Evolutionary conservation across 257 asterid genomes (phyloP).

Genomic region (Fraxinus anomala): DNA sequence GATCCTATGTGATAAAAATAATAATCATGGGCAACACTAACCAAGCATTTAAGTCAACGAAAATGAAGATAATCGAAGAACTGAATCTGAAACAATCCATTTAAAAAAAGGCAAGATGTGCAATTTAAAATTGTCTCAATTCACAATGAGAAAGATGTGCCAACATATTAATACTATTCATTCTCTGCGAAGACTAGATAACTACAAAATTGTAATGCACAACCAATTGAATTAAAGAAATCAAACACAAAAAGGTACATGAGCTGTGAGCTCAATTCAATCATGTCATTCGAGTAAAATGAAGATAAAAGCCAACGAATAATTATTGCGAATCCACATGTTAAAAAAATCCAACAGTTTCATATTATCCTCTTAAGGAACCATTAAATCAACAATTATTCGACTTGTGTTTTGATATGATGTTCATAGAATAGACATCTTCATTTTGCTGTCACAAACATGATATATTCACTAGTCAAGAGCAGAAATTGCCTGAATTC

Average conservation of each 20-base stretch:
- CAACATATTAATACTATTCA: not conserved
- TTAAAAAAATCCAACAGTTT: conserved; percentile 13
- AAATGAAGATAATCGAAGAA: not conserved
- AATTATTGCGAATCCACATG: conserved; percentile 12
- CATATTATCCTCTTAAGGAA: conserved; percentile 16
- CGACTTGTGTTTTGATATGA: conserved; percentile 20
- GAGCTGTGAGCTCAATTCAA: not conserved
- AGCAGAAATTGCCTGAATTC: conserved; percentile 9
- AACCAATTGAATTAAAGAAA: not conserved
- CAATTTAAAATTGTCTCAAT: not conserved
- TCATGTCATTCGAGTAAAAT: too few species aligned
- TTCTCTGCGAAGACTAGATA: not conserved
- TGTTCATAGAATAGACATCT: conserved; percentile 22
- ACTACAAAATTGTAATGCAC: not conserved
- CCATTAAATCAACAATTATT: conserved; percentile 12
- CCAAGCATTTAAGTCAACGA: not conserved
- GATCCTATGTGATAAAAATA: not conserved
- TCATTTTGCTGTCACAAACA: conserved; percentile 22
- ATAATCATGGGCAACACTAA: not conserved
- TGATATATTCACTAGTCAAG: conserved; percentile 3
- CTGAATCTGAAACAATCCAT: not conserved
- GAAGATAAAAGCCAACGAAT: not conserved
- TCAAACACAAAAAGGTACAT: not conserved
- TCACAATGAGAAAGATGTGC: not conserved
- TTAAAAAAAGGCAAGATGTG: not conserved